Evolutionary conservation across 164 flowering plant genomes (phyloP).

Genomic region (Cinnamomum chago): DNA sequence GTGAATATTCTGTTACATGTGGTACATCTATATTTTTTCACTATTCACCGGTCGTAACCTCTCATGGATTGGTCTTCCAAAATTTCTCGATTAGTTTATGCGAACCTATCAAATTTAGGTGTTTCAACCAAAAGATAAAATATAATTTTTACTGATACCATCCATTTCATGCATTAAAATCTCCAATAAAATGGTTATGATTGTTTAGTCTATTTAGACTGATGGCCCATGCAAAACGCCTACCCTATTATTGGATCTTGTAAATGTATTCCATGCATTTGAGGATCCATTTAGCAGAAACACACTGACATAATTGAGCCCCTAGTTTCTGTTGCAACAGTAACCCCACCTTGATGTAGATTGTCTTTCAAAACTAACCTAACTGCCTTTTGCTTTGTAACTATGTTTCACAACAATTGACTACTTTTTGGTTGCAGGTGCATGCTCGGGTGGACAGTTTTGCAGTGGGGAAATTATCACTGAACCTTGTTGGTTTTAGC

Average conservation of each 20-base stretch:
- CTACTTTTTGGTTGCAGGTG: slow-evolving; percentile 45
- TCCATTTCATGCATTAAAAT: neutral
- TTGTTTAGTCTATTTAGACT: neutral
- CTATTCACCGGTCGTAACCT: neutral
- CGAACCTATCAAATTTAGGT: neutral
- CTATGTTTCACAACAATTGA: too few species aligned
- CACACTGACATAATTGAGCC: neutral
- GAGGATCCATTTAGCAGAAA: neutral
- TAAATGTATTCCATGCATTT: neutral
- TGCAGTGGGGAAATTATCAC: slow-evolving; percentile 89
- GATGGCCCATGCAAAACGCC: neutral
- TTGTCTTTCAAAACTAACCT: neutral
- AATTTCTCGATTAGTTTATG: too few species aligned
- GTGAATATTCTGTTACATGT: neutral
- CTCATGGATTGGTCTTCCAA: neutral
- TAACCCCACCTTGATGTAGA: neutral
- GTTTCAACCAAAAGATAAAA: too few species aligned
- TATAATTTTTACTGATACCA: neutral
- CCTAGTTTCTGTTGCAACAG: neutral
- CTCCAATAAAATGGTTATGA: neutral
- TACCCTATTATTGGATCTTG: neutral
- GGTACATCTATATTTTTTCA: neutral
- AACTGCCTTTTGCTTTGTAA: neutral
- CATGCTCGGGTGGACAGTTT: slow-evolving; percentile 62
- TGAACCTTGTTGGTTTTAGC: slow-evolving; percentile 67